Evolutionary conservation across 192 early-diverging fungal species (phyloP).

Genomic region (Coemansia sp.): DNA sequence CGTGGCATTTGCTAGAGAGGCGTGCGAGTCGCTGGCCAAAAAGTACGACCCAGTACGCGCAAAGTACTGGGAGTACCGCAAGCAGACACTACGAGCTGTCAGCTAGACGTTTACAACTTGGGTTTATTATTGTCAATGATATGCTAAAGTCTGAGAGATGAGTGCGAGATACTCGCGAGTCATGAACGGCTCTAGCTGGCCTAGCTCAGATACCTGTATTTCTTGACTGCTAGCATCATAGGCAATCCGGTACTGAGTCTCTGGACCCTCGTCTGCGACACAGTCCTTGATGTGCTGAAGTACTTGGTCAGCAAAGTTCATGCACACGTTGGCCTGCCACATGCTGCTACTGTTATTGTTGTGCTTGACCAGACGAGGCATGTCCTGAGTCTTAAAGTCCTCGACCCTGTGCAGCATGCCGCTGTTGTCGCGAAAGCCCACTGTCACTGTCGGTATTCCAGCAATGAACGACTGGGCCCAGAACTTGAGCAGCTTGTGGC

Average conservation of each 20-base stretch:
- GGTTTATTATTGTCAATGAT: neutral
- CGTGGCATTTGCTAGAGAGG: conserved; percentile 13
- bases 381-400: conserved; percentile 71
- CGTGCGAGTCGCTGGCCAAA: conserved; percentile 23
- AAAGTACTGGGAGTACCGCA: conserved; percentile 49
- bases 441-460: conserved; percentile 77
- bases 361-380: conserved; percentile 74
- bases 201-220: conserved; percentile 12
- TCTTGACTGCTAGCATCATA: conserved; percentile 17
- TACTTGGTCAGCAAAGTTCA: conserved; percentile 75
- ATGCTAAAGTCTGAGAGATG: neutral
- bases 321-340: conserved; percentile 83
- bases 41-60: conserved; percentile 34
- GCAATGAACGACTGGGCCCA: conserved; percentile 94
- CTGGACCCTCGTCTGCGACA: conserved; percentile 22
- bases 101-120: neutral
- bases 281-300: conserved; percentile 38
- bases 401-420: conserved; percentile 56
- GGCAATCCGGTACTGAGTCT: conserved; percentile 38
- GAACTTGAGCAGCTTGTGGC: conserved; percentile 80
- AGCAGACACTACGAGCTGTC: neutral
- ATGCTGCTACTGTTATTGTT: conserved; percentile 57
- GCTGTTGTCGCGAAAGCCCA: conserved; percentile 80
- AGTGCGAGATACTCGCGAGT: conserved; percentile 15
- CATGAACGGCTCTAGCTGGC: conserved; percentile 22